A percentile compares a stretch with the other conserved stretches of the same genome.
Conservation (phyloP, 371 early-diverging fungal species). For the Conidiobolus incongruus region DNA sequence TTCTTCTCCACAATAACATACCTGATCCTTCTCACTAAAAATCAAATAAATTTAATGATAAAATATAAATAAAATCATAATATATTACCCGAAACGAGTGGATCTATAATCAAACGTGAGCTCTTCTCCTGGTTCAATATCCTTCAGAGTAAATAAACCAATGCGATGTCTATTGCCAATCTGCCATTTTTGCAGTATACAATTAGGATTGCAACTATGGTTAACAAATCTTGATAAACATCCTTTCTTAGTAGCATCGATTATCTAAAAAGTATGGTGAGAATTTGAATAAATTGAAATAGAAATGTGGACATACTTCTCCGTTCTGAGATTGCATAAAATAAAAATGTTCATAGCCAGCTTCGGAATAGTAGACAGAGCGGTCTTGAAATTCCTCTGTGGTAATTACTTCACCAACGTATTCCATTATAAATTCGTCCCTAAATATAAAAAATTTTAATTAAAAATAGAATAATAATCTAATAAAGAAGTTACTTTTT, state of each 20-base stretch:
- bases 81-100: slow-evolving; percentile 43
- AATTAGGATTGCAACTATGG: slow-evolving; percentile 84
- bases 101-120: slow-evolving; percentile 88
- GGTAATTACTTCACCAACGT: slow-evolving; percentile 85
- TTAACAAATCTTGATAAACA: slow-evolving; percentile 81
- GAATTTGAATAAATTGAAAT: slow-evolving; percentile 90
- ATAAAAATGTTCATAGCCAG: slow-evolving; percentile 47
- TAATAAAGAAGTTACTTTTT: slow-evolving; percentile 19
- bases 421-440: slow-evolving; percentile 77
- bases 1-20: slow-evolving; percentile 76
- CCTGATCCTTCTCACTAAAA: slow-evolving; percentile 57
- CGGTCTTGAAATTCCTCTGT: no score
- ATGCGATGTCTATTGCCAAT: slow-evolving; percentile 51
- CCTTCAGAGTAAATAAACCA: slow-evolving; percentile 53
- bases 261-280: slow-evolving; percentile 60
- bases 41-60: slow-evolving; percentile 5
- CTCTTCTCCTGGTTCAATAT: slow-evolving; percentile 53
- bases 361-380: no score
- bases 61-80: slow-evolving; percentile 1
- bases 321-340: slow-evolving; percentile 55
- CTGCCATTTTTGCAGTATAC: slow-evolving; percentile 71
- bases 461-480: neutral
- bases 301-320: slow-evolving; percentile 75
- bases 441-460: slow-evolving; percentile 5
- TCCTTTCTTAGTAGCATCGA: slow-evolving; percentile 89